Base-by-base conservation (phyloP, 2,329 filamentous ascomycete genomes). In the Reticulascus tulasneorum region DNA sequence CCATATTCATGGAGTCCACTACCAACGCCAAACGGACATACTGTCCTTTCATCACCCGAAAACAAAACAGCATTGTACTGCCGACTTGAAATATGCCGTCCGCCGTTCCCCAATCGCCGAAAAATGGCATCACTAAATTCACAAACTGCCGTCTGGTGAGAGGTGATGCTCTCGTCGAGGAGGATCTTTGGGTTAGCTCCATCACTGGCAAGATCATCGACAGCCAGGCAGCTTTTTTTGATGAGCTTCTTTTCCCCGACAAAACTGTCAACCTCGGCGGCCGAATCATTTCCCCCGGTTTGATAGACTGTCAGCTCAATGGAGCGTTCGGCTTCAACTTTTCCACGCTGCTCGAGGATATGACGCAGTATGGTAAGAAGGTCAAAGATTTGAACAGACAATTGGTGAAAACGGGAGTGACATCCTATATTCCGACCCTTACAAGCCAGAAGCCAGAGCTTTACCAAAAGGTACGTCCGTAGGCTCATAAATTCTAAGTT, bases 261-360 rank as follows among this genome's bases (percentile, higher is more conserved):
- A 64, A 80, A 48, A 81, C 82, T 35, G 71, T 95, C 49, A 80
- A 96, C 53, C 78, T 96, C 2, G 77, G 80, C 33, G 87, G 88
- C 40, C 86, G 86, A 50, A 91, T 95, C 47, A 59, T 96, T 15
- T 79, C 85, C 1, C 88, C 90, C 0, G 90, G 90, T 18, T 74
- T 96, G 54, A 93, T 96, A 50, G 90, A 96, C 48, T 84, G 84
- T 34, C 90, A 96, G 61, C 79, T 96, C 49, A 96, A 96, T 53
- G 90, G 90, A 30, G 89, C 86, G 9, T 91, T 89, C 52, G 89
- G 89, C 38, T 94, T 95, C 69, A 91, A 95, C 66, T 95, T 94
- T 59, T 93, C 87, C 4, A 79, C 80, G 2, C 70, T 88, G 9
- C 78, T 85, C n/a, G 72, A 81, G 12, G 77, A 84, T 51, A 78